Conservation (phyloP, 306 rosid genomes). For the Quercus parvula region DNA sequence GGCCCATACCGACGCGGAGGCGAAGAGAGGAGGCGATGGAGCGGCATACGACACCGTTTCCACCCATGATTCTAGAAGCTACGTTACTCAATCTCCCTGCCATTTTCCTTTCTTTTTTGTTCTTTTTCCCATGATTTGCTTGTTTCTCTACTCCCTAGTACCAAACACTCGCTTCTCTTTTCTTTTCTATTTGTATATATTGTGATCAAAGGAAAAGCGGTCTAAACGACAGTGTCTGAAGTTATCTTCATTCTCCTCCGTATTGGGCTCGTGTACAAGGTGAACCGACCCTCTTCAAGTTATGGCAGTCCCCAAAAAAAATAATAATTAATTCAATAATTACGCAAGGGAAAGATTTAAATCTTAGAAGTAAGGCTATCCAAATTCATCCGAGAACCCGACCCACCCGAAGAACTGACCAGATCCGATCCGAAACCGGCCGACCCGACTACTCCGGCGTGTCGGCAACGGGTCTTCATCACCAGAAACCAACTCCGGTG, state of each 20-base stretch:
- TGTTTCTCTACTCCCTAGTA: neutral
- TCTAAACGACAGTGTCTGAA: neutral
- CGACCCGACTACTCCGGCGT: too few relatives aligned
- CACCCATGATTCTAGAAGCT: conserved; percentile 78
- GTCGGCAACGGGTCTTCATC: too few relatives aligned
- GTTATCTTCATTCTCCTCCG: neutral
- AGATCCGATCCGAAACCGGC: too few relatives aligned
- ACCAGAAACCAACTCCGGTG: too few relatives aligned
- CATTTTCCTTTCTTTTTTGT: conserved; percentile 27
- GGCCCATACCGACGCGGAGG: conserved; percentile 84
- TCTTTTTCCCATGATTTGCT: neutral
- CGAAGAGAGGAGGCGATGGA: conserved; percentile 76
- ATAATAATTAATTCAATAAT: too few relatives aligned
- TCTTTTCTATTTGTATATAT: neutral
- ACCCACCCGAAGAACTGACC: too few relatives aligned
- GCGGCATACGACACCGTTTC: conserved; percentile 73
- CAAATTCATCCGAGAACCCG: too few relatives aligned
- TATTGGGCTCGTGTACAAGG: neutral
- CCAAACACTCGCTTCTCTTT: neutral
- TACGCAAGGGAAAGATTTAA: too few relatives aligned
- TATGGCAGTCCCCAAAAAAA: too few relatives aligned
- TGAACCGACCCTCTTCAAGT: too few relatives aligned
- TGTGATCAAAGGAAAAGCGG: neutral
- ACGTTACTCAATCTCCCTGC: conserved; percentile 67
- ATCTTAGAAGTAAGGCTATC: too few relatives aligned